Conservation (phyloP, 805 yeast species). For the Saturnispora besseyi region DNA sequence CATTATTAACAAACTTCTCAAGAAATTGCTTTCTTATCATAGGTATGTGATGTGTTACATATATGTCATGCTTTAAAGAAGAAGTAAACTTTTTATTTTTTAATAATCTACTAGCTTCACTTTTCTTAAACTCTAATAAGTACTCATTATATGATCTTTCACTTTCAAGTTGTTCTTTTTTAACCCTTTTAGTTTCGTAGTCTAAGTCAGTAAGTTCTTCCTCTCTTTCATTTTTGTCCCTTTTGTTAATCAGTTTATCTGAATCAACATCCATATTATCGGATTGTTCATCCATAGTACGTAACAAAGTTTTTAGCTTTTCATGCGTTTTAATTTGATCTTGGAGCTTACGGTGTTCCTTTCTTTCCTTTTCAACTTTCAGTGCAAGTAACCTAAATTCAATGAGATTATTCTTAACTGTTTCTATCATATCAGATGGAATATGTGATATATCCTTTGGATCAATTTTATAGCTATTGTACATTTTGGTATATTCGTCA, state of each 20-base stretch:
- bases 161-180: slow-evolving; percentile 13
- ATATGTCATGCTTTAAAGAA: slow-evolving; percentile 23
- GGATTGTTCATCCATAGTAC: slow-evolving; percentile 18
- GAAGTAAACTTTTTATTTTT: slow-evolving; percentile 28
- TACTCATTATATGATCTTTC: slow-evolving; percentile 15
- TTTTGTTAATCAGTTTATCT: slow-evolving; percentile 27
- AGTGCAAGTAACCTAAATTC: slow-evolving; percentile 49
- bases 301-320: slow-evolving; percentile 36
- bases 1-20: slow-evolving; percentile 22
- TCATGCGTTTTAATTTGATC: slow-evolving; percentile 43
- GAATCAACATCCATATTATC: slow-evolving; percentile 9
- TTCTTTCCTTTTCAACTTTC: slow-evolving; percentile 41
- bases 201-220: slow-evolving; percentile 22
- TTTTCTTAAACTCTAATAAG: slow-evolving; percentile 15
- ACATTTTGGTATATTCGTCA: slow-evolving; percentile 13
- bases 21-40: slow-evolving; percentile 20
- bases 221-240: slow-evolving; percentile 21
- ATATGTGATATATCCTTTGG: slow-evolving; percentile 48
- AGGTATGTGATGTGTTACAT: slow-evolving; percentile 16
- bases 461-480: slow-evolving; percentile 41
- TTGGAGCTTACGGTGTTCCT: slow-evolving; percentile 37
- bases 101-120: slow-evolving; percentile 25
- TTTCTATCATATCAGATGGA: slow-evolving; percentile 44
- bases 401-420: slow-evolving; percentile 44
- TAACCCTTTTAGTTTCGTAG: slow-evolving; percentile 15